Conservation (phyloP, 768 basidiomycete species). For the Rickenella mellea region DNA sequence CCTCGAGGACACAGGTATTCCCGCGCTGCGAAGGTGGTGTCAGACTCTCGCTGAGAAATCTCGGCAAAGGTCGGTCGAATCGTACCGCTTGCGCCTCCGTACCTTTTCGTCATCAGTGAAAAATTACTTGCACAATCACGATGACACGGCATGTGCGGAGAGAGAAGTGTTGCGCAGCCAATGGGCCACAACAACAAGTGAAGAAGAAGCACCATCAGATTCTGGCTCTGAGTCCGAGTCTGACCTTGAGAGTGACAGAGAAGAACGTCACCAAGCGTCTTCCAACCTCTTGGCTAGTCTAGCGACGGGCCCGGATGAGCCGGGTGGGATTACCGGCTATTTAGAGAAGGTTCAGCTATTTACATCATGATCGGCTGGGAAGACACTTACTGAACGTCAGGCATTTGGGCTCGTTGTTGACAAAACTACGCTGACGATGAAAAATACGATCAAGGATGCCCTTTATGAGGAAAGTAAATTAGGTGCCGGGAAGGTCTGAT, state of each 20-base stretch:
- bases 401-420: too few relatives aligned
- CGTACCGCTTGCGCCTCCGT: constrained; percentile 36
- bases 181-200: too few relatives aligned
- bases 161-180: constrained; percentile 37
- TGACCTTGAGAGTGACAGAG: too few relatives aligned
- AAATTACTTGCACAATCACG: constrained; percentile 39
- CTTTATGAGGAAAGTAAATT: constrained; percentile 47
- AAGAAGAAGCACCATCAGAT: too few relatives aligned
- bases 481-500: constrained; percentile 39
- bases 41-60: constrained; percentile 43
- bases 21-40: constrained; percentile 49
- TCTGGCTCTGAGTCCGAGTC: too few relatives aligned
- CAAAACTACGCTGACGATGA: constrained; percentile 37
- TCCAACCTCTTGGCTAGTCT: too few relatives aligned
- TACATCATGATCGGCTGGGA: too few relatives aligned
- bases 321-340: too few relatives aligned
- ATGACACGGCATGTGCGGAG: constrained; percentile 41
- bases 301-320: too few relatives aligned
- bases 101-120: constrained; percentile 38
- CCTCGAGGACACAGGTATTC: constrained; percentile 44
- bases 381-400: too few relatives aligned
- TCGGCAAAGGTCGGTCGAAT: constrained; percentile 32
- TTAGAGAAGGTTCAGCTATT: too few relatives aligned
- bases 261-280: too few relatives aligned
- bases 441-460: constrained; percentile 40